A percentile compares a stretch with the other conserved stretches of the same genome.
Conservation (phyloP, 352 stramenopile species). For the Pythium sp. region DNA sequence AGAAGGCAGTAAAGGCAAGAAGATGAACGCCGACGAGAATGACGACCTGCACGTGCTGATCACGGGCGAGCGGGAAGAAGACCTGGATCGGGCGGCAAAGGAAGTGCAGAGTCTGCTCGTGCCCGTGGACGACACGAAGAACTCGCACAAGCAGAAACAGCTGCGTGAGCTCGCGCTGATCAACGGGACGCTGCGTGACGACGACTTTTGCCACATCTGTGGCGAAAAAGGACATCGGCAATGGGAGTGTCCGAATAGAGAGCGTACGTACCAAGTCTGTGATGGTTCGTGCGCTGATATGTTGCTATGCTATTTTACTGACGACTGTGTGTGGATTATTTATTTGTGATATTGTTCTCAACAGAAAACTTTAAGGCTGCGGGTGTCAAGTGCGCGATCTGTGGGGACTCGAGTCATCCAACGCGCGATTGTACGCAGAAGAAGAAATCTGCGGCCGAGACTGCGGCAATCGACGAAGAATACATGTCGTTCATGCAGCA, state of each 20-base stretch:
- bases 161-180: constrained; percentile 97
- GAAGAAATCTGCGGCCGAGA: constrained; percentile 66
- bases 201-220: constrained; percentile 98
- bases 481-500: constrained; percentile 88
- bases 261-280: constrained; percentile 46
- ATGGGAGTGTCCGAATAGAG: constrained; percentile 95
- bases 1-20: constrained; percentile 94
- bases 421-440: constrained; percentile 96
- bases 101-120: constrained; percentile 90
- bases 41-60: constrained; percentile 97
- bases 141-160: constrained; percentile 99
- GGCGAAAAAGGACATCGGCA: constrained; percentile 97
- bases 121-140: constrained; percentile 90
- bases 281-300: constrained; percentile 11
- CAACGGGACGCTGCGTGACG: constrained; percentile 98
- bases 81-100: constrained; percentile 81
- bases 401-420: constrained; percentile 96
- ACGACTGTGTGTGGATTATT: not conserved
- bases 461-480: constrained; percentile 78
- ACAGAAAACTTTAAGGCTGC: constrained; percentile 73
- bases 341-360: constrained; percentile 28
- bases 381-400: constrained; percentile 97
- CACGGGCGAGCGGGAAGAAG: constrained; percentile 86
- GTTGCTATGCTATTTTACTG: too few relatives aligned
- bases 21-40: constrained; percentile 92